Percentiles rank a stretch among this genome's conserved stretches.
Conservation (phyloP, 2,329 filamentous ascomycete species). For the Cordyceps javanica region DNA sequence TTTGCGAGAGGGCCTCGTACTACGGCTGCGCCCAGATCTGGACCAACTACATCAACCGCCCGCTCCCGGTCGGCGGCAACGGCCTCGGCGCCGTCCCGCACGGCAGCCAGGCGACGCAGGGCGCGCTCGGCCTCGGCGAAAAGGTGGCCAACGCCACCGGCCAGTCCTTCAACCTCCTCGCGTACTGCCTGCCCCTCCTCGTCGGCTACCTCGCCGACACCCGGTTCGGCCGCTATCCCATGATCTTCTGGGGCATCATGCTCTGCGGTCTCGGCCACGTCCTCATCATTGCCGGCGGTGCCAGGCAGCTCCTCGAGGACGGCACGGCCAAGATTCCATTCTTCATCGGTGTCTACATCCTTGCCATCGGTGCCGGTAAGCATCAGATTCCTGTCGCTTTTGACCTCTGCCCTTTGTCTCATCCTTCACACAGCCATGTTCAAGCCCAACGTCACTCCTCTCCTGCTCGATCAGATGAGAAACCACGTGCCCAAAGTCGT, state of each 20-base stretch:
- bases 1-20: slow-evolving; percentile 56
- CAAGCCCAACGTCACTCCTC: slow-evolving; percentile 66
- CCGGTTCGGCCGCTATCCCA: slow-evolving; percentile 62
- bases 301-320: slow-evolving; percentile 36
- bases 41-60: slow-evolving; percentile 56
- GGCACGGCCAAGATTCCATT: slow-evolving; percentile 45
- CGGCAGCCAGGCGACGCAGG: slow-evolving; percentile 42
- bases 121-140: slow-evolving; percentile 51
- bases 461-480: slow-evolving; percentile 61
- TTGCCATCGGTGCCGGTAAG: slow-evolving; percentile 48
- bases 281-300: slow-evolving; percentile 59
- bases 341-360: slow-evolving; percentile 54
- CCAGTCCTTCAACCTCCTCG: slow-evolving; percentile 50
- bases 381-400: background rate
- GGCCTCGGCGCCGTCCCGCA: slow-evolving; percentile 37
- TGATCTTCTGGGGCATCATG: slow-evolving; percentile 64
- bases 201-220: slow-evolving; percentile 58
- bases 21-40: slow-evolving; percentile 34
- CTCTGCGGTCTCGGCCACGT: slow-evolving; percentile 62
- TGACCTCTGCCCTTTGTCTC: background rate
- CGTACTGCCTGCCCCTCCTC: slow-evolving; percentile 51
- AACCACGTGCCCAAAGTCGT: slow-evolving; percentile 37
- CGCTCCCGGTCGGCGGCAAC: slow-evolving; percentile 45
- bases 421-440: slow-evolving; percentile 47
- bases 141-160: slow-evolving; percentile 22